Conservation (phyloP, 305 asterid species). For the Fraxinus xanthoxyloides region DNA sequence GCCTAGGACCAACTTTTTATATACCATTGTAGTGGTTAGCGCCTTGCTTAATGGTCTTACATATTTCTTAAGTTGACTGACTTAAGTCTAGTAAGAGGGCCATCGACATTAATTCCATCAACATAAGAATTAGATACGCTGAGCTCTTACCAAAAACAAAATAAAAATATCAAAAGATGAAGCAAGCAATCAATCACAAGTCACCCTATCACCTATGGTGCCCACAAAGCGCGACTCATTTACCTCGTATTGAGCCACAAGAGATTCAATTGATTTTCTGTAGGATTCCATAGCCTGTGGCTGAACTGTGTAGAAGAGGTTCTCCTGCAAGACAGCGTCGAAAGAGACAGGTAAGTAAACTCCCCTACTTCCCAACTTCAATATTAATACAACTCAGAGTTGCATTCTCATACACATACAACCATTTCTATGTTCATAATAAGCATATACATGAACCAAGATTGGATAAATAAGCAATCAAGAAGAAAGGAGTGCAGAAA, state of each 20-base stretch:
- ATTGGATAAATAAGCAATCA: slow-evolving; percentile 2
- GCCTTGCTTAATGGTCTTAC: neutral
- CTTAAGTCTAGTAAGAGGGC: neutral
- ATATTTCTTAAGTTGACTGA: neutral
- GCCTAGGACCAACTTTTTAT: neutral
- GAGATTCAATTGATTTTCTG: slow-evolving; percentile 66
- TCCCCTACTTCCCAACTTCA: slow-evolving; percentile 17
- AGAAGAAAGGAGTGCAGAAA: neutral
- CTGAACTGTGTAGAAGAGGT: slow-evolving; percentile 66
- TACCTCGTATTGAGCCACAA: slow-evolving; percentile 69
- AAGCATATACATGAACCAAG: slow-evolving; percentile 17
- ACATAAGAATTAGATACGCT: neutral
- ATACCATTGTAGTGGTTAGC: neutral
- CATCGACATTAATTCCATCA: neutral
- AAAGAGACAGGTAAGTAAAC: slow-evolving; percentile 20
- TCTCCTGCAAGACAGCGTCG: slow-evolving; percentile 54
- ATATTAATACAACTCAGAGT: slow-evolving; percentile 1
- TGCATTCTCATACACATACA: slow-evolving; percentile 15
- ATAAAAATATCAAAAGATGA: slow-evolving; percentile 13
- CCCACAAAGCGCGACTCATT: slow-evolving; percentile 17
- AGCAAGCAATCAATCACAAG: slow-evolving; percentile 14
- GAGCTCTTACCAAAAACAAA: neutral
- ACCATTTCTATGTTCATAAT: slow-evolving; percentile 9
- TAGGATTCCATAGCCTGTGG: slow-evolving; percentile 72
- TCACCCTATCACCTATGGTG: slow-evolving; percentile 4